Percentiles rank a stretch among this genome's conserved stretches.
Conservation (phyloP, 1,284 basidiomycete genomes). For the Phellinidium pouzarii region DNA sequence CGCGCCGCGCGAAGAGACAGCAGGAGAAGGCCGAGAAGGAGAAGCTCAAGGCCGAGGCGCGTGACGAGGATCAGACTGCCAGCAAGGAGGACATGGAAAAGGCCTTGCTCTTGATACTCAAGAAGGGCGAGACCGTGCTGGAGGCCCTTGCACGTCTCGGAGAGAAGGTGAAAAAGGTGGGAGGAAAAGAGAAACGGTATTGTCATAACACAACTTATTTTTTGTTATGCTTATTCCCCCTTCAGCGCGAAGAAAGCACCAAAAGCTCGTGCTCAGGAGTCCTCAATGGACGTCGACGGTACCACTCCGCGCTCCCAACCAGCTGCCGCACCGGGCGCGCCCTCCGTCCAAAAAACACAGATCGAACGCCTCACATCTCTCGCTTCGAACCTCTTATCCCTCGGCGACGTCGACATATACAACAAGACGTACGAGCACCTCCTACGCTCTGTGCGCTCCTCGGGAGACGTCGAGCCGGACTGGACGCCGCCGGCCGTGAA, state of each 20-base stretch:
- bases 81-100: conserved; percentile 58
- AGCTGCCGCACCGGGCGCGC: conserved; percentile 28
- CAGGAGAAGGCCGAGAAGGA: conserved; percentile 68
- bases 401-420: conserved; percentile 80
- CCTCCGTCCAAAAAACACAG: conserved; percentile 35
- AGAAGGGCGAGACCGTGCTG: conserved; percentile 86
- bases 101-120: conserved; percentile 66
- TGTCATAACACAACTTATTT: conserved; percentile 19
- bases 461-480: conserved; percentile 56
- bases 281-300: conserved; percentile 13
- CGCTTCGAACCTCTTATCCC: conserved; percentile 75
- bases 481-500: conserved; percentile 73
- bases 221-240: neutral
- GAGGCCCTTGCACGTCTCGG: conserved; percentile 88
- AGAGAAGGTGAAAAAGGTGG: conserved; percentile 55
- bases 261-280: conserved; percentile 16
- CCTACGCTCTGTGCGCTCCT: conserved; percentile 63
- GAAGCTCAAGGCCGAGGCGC: conserved; percentile 66
- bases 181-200: conserved; percentile 36
- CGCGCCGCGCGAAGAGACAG: conserved; percentile 61
- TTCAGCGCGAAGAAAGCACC: conserved; percentile 23
- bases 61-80: conserved; percentile 53
- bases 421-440: conserved; percentile 79
- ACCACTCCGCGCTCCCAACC: neutral
- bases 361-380: conserved; percentile 77